These are phyloP conservation scores for Euphorbia tirucalli DNA, from an alignment of 345 rosid genomes.

Conservation along the genomic window DNA sequence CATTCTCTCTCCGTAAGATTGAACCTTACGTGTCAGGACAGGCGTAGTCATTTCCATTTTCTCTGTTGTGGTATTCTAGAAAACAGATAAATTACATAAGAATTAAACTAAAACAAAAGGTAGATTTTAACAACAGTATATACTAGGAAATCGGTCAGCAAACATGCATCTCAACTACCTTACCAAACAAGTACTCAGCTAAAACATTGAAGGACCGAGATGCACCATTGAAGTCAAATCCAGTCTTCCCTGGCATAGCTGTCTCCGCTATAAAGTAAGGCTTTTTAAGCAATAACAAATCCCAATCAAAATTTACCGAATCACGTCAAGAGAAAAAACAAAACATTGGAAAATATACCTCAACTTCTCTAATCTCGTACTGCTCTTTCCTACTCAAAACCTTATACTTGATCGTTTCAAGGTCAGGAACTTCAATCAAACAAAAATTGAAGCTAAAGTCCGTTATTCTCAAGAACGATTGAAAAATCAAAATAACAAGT, in stretches of 20 bases:
- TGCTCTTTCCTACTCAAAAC: conserved; percentile 50
- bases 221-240: conserved; percentile 71
- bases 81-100: conserved; percentile 7
- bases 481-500: too few species aligned
- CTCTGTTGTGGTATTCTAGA: conserved; percentile 58
- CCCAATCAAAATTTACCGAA: neutral
- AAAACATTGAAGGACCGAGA: conserved; percentile 76
- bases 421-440: conserved; percentile 72
- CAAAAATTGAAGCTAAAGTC: neutral
- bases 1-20: conserved; percentile 72
- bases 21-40: conserved; percentile 60
- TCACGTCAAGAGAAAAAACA: neutral
- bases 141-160: neutral
- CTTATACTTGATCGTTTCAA: conserved; percentile 65
- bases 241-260: conserved; percentile 71
- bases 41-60: conserved; percentile 94
- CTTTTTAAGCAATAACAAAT: conserved; percentile 38
- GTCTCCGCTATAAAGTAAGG: conserved; percentile 82
- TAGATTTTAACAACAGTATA: neutral
- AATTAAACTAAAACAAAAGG: conserved; percentile 10
- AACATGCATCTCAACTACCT: conserved; percentile 44
- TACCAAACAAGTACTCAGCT: conserved; percentile 94
- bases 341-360: conserved; percentile 41
- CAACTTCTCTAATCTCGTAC: conserved; percentile 83
- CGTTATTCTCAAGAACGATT: too few species aligned